Conservation (phyloP, 352 stramenopile species). For the Peronosclerospora sorghi region DNA sequence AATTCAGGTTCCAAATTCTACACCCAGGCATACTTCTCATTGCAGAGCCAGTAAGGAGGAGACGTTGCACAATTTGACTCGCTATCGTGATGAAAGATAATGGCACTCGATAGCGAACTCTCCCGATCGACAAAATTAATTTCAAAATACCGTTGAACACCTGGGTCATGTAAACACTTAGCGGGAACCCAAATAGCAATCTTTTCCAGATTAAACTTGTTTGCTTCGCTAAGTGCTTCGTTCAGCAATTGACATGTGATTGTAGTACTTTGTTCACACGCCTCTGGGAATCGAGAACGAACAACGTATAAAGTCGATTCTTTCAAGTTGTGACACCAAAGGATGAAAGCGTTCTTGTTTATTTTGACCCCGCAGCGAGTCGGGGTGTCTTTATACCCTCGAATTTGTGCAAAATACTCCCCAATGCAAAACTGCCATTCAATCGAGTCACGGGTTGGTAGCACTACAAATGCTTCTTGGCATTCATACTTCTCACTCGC, state of each 20-base stretch:
- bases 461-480: slow-evolving; percentile 27
- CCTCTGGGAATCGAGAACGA: slow-evolving; percentile 25
- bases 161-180: slow-evolving; percentile 6
- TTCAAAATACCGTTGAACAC: slow-evolving; percentile 15
- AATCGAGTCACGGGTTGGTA: slow-evolving; percentile 42
- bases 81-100: slow-evolving; percentile 23
- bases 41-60: slow-evolving; percentile 25
- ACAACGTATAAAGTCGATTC: slow-evolving; percentile 42
- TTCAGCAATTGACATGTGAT: slow-evolving; percentile 17
- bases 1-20: slow-evolving; percentile 3
- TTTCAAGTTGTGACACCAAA: slow-evolving; percentile 64
- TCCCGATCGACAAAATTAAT: slow-evolving; percentile 27
- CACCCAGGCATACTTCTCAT: slow-evolving; percentile 52
- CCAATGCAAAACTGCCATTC: slow-evolving; percentile 63
- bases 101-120: slow-evolving; percentile 49
- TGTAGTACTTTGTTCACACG: slow-evolving; percentile 2
- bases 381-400: slow-evolving; percentile 23
- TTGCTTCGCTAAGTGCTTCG: slow-evolving; percentile 26
- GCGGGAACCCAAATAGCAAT: slow-evolving; percentile 38
- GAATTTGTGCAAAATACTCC: slow-evolving; percentile 30
- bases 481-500: slow-evolving; percentile 12
- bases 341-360: slow-evolving; percentile 31
- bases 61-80: background rate
- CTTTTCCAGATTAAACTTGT: slow-evolving; percentile 28
- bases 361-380: slow-evolving; percentile 28